Conservation (phyloP, 2,329 filamentous ascomycete genomes). For the Penicillium sp. region DNA sequence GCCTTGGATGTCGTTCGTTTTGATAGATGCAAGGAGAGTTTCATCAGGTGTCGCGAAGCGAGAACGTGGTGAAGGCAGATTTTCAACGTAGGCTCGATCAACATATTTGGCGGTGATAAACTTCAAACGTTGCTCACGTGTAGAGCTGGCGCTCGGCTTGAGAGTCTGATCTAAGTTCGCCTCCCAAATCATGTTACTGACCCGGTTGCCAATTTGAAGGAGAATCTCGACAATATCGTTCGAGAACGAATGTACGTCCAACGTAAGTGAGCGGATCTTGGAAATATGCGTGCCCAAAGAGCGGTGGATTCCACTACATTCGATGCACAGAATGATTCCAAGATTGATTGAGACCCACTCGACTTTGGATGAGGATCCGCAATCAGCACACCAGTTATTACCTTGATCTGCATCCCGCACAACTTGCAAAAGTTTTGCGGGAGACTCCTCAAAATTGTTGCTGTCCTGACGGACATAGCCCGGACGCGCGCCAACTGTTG, state of each 20-base stretch:
- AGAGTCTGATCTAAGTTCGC: slow-evolving; percentile 69
- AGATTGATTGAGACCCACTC: slow-evolving; percentile 99
- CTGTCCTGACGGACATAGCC: slow-evolving; percentile 66
- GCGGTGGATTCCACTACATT: slow-evolving; percentile 95
- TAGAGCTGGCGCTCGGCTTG: slow-evolving; percentile 76
- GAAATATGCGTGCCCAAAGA: slow-evolving; percentile 97
- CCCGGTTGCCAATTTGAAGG: slow-evolving; percentile 84
- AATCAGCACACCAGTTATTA: slow-evolving; percentile 93
- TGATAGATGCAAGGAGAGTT: slow-evolving; percentile 85
- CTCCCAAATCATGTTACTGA: slow-evolving; percentile 98
- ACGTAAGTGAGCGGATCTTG: slow-evolving; percentile 89
- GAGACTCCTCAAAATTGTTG: slow-evolving; percentile 74
- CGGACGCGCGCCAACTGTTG: slow-evolving; percentile 86
- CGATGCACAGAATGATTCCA: slow-evolving; percentile 92
- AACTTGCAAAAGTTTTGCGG: slow-evolving; percentile 80
- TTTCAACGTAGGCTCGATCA: slow-evolving; percentile 76
- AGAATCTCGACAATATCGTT: slow-evolving; percentile 94
- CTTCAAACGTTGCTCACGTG: slow-evolving; percentile 82
- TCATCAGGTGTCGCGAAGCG: slow-evolving; percentile 79
- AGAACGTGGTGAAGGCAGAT: slow-evolving; percentile 68
- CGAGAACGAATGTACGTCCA: slow-evolving; percentile 95
- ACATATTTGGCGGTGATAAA: slow-evolving; percentile 97
- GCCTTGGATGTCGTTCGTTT: slow-evolving; percentile 91
- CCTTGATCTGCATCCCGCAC: slow-evolving; percentile 88
- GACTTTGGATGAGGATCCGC: slow-evolving; percentile 84